Evolutionary conservation across 371 early-diverging fungal genomes (phyloP), one percentile per base, ranked within the genome.

Genomic region (Haplosporangium sp.): DNA sequence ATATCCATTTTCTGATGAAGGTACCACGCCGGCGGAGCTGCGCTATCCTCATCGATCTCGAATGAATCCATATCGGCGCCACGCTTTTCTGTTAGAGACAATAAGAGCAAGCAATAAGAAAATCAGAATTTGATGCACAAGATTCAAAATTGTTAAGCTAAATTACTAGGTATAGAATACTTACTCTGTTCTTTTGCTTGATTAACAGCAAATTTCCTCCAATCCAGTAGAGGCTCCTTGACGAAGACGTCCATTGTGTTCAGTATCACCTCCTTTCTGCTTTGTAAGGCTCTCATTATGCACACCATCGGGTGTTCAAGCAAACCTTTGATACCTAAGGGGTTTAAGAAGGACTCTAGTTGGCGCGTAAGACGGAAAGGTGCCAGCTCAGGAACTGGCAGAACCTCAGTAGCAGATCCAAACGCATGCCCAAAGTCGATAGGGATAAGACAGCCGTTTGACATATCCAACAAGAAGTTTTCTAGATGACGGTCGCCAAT

Each of bases 361-460:
- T 99, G 99, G 52, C 96, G 95, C 0, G 99, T 99, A 37, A 99
- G 87, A 4, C 99, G 92, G 84, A 99, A 99, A 0, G 99, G 99
- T 4, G 99, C 99, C 44, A 85, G 82, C 79, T 99, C 99, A 0
- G 99, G 97, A 52, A 50, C 90, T 47, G 94, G 92, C 17, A 99
- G 88, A 38, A 89, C 84, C 67, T 88, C 87, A 0, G 98, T 99
- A 63, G 95, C 93, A 50, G 99, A 99, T 27, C 88, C 85, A 87
- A 99, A 99, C 39, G 98, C 95, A 35, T 99, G 96, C 48, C 97
- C 98, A 70, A 96, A 93, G 83, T 99, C 99, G 58, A 99, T 99
- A 85, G 99, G 99, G 17, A 99, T 92, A 1, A 98, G 77, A 61
- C 98, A 97, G 1, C 96, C 98, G 0, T 90, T 91, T 15, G 83